phyloP scores from a whole-genome alignment of 257 asterid genomes.

The Capsicum rhomboideum region DNA sequence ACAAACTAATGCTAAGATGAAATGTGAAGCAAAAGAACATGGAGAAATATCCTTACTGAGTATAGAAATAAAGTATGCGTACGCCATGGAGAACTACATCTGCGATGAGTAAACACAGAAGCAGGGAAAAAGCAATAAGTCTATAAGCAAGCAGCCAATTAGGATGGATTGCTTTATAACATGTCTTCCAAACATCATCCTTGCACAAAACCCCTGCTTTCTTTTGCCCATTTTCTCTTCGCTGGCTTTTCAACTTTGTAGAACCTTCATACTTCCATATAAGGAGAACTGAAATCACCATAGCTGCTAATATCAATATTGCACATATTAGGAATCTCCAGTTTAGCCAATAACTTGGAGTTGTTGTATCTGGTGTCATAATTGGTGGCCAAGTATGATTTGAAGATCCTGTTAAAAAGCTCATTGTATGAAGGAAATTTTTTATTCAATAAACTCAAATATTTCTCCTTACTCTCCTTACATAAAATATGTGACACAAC shows the following conservation, averaged over 20 bases:
- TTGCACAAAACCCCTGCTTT: slow-evolving; percentile 33
- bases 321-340: slow-evolving; percentile 80
- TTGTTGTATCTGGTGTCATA: slow-evolving; percentile 47
- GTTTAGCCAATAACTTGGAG: slow-evolving; percentile 74
- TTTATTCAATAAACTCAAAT: too few species aligned
- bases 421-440: neutral
- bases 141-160: slow-evolving; percentile 71
- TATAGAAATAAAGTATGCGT: slow-evolving; percentile 43
- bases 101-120: slow-evolving; percentile 46
- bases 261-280: slow-evolving; percentile 70
- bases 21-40: neutral
- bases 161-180: slow-evolving; percentile 47
- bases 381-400: slow-evolving; percentile 32
- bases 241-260: slow-evolving; percentile 14
- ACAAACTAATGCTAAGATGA: neutral
- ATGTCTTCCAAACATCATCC: slow-evolving; percentile 72
- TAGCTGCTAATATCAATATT: slow-evolving; percentile 38
- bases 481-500: too few species aligned
- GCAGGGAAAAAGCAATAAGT: slow-evolving; percentile 40
- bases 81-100: slow-evolving; percentile 34
- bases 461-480: too few species aligned
- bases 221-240: slow-evolving; percentile 13
- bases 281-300: slow-evolving; percentile 35
- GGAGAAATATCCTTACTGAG: slow-evolving; percentile 49
- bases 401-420: slow-evolving; percentile 33